Evolutionary conservation across 305 asterid genomes (phyloP).

Genomic region (Solanum hybrid): DNA sequence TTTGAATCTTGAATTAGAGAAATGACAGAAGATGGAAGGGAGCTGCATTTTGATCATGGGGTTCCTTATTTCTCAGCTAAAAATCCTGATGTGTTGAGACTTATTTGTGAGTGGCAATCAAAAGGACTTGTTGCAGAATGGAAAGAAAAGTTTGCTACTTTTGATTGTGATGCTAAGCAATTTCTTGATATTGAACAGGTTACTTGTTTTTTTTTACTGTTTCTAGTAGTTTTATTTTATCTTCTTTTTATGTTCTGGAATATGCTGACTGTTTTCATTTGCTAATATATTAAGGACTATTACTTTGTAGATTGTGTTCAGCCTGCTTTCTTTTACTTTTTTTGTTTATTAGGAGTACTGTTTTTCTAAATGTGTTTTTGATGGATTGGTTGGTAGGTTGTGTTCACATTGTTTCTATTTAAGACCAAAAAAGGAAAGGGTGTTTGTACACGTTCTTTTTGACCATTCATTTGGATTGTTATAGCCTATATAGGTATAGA

Average conservation of each 20-base stretch:
- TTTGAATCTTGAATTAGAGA: constrained; percentile 35
- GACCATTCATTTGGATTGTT: background rate
- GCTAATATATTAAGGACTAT: background rate
- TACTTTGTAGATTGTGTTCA: background rate
- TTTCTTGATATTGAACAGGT: constrained; percentile 50
- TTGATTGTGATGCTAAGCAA: constrained; percentile 53
- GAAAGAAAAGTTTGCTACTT: constrained; percentile 71
- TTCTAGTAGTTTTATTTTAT: background rate
- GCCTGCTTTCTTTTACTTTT: background rate
- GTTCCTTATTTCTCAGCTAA: constrained; percentile 60
- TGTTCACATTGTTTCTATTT: background rate
- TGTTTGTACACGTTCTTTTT: background rate
- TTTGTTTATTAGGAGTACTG: background rate
- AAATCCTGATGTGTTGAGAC: constrained; percentile 50
- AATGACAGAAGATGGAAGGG: constrained; percentile 54
- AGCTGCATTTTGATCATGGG: constrained; percentile 73
- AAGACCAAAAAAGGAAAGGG: background rate
- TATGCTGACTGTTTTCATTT: background rate
- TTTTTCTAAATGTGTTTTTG: background rate
- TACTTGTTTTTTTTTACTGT: background rate
- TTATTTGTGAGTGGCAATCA: constrained; percentile 68
- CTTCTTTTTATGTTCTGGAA: background rate
- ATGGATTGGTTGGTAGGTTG: background rate
- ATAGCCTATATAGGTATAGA: background rate
- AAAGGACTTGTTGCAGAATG: constrained; percentile 75